Conservation (phyloP, 306 rosid species). For the Arachis stenosperma region DNA sequence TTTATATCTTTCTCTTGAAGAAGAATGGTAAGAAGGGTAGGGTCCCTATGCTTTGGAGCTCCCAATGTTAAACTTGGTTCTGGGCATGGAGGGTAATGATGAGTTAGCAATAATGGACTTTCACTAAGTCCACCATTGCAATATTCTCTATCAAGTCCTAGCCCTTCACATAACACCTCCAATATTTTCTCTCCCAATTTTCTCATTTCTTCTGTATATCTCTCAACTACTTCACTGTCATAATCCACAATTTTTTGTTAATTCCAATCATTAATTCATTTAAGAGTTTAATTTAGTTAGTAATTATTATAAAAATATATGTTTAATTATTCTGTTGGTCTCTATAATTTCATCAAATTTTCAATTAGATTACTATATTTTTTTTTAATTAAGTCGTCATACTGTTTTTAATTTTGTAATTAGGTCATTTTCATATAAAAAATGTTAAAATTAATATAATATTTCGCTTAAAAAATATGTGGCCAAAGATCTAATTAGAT, state of each 20-base stretch:
- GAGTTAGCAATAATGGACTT: slow-evolving; percentile 45
- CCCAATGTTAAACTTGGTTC: slow-evolving; percentile 71
- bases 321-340: too few relatives aligned
- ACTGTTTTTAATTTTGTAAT: too few relatives aligned
- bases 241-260: neutral
- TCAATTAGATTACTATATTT: too few relatives aligned
- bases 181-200: slow-evolving; percentile 46
- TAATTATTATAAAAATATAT: too few relatives aligned
- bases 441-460: too few relatives aligned
- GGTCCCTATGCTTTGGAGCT: slow-evolving; percentile 60
- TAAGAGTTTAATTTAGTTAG: too few relatives aligned
- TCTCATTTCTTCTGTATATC: slow-evolving; percentile 44
- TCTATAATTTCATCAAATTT: too few relatives aligned
- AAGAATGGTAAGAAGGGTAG: slow-evolving; percentile 59
- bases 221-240: slow-evolving; percentile 54
- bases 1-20: slow-evolving; percentile 54
- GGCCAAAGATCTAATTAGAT: too few relatives aligned
- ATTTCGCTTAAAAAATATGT: too few relatives aligned
- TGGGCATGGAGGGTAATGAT: slow-evolving; percentile 77
- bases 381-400: too few relatives aligned
- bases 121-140: slow-evolving; percentile 47
- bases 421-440: too few relatives aligned
- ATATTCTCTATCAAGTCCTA: slow-evolving; percentile 49
- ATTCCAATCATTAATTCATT: neutral
- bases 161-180: slow-evolving; percentile 63